These are phyloP conservation scores for Solanum sparsipilum DNA, from an alignment of 257 asterid genomes.

Conservation along the genomic window DNA sequence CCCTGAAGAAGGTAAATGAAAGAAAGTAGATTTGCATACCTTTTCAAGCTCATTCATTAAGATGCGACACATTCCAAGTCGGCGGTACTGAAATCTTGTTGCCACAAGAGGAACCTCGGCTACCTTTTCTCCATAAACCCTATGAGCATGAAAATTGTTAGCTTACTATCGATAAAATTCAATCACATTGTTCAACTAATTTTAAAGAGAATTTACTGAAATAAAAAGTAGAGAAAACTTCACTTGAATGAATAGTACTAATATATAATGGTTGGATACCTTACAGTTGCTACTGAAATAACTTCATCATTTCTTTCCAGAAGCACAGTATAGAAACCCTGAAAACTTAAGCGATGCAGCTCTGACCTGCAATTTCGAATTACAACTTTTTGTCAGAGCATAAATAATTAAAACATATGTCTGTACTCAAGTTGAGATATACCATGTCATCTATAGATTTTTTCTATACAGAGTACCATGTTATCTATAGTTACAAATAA, in stretches of 20 bases:
- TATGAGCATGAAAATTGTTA: conserved; percentile 5
- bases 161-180: not conserved
- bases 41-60: conserved; percentile 75
- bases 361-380: conserved; percentile 43
- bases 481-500: not conserved
- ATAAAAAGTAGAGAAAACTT: not conserved
- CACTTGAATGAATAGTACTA: not conserved
- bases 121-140: conserved; percentile 62
- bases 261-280: conserved; percentile 26
- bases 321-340: conserved; percentile 62
- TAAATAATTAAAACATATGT: not conserved
- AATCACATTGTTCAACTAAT: not conserved
- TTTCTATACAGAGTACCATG: not conserved
- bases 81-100: conserved; percentile 66
- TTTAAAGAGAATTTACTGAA: not conserved
- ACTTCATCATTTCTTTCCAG: conserved; percentile 59
- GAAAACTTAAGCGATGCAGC: conserved; percentile 56
- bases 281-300: conserved; percentile 52
- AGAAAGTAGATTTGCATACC: conserved; percentile 21
- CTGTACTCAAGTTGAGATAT: not conserved
- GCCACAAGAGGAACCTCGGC: conserved; percentile 81
- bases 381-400: not conserved
- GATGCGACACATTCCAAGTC: conserved; percentile 75
- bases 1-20: not conserved
- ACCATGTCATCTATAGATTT: not conserved